Evolutionary conservation across 148 eudicot species (phyloP).

Genomic region (Spergularia marina): DNA sequence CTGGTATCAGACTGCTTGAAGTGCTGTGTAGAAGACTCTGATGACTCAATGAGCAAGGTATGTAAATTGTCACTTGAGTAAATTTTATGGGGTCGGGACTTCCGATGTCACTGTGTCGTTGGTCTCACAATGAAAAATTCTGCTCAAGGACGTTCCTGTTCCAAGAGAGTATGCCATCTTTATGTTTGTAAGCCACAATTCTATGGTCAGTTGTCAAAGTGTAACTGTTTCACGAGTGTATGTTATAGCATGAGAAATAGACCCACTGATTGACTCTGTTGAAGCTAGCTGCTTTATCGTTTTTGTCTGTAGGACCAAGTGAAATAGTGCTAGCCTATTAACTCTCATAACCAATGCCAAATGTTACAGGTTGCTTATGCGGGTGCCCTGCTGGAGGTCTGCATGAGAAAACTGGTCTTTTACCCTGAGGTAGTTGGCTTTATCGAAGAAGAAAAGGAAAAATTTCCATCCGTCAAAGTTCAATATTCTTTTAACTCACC

Average conservation of each 20-base stretch:
- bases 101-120: neutral
- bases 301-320: neutral
- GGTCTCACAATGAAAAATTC: neutral
- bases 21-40: slow-evolving; percentile 90
- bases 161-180: neutral
- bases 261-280: neutral
- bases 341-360: slow-evolving; percentile 2
- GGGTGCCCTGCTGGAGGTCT: slow-evolving; percentile 77
- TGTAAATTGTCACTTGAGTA: neutral
- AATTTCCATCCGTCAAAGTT: slow-evolving; percentile 73
- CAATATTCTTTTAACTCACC: slow-evolving; percentile 82
- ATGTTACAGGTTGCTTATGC: slow-evolving; percentile 61
- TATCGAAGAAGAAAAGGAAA: slow-evolving; percentile 86
- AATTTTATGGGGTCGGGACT: neutral
- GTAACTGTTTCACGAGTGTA: neutral
- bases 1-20: slow-evolving; percentile 79
- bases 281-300: neutral
- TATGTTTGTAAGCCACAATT: neutral
- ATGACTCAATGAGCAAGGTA: slow-evolving; percentile 97
- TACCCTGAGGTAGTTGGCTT: slow-evolving; percentile 89
- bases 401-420: slow-evolving; percentile 93
- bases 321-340: slow-evolving; percentile 5
- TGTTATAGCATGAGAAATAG: neutral
- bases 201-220: neutral
- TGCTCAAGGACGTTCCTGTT: neutral